A percentile compares a stretch with the other conserved stretches of the same genome.
These are phyloP conservation scores for Colletotrichum sp. DNA, from an alignment of 2,329 filamentous ascomycete genomes.

Conservation along the genomic window DNA sequence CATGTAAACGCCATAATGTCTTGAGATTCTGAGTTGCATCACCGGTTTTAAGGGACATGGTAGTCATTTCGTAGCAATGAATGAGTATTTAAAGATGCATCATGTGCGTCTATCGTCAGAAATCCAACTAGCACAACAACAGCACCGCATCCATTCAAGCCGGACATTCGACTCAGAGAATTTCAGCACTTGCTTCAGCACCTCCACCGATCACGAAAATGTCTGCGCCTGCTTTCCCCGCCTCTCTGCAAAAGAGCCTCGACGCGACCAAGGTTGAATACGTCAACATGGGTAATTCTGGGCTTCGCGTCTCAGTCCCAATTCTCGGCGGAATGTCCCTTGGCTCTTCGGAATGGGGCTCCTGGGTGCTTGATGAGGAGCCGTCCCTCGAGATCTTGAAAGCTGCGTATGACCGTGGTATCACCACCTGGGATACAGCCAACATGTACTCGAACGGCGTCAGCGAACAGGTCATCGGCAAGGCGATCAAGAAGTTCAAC, in stretches of 20 bases:
- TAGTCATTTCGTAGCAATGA: neutral
- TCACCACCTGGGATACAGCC: constrained; percentile 47
- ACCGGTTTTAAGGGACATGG: neutral
- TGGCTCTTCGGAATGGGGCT: constrained; percentile 15
- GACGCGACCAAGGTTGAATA: constrained; percentile 46
- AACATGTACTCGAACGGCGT: constrained; percentile 66
- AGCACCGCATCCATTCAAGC: neutral
- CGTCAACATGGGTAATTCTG: constrained; percentile 35
- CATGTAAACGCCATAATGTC: neutral
- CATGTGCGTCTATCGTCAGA: neutral
- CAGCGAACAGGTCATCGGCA: constrained; percentile 69
- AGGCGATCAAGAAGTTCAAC: constrained; percentile 66
- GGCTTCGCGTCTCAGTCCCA: constrained; percentile 8
- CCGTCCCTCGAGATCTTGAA: constrained; percentile 16
- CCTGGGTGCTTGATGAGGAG: constrained; percentile 10
- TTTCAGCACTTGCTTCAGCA: neutral
- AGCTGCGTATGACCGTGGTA: constrained; percentile 19
- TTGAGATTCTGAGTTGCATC: neutral
- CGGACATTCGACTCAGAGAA: neutral
- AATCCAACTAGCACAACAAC: neutral
- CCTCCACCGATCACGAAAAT: neutral
- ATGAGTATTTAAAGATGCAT: neutral
- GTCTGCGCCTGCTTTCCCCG: neutral
- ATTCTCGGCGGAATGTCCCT: constrained; percentile 21
- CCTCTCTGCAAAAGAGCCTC: constrained; percentile 20